phyloP scores from a whole-genome alignment of 2,329 filamentous ascomycete genomes.

The Microcyclosporella mali region DNA sequence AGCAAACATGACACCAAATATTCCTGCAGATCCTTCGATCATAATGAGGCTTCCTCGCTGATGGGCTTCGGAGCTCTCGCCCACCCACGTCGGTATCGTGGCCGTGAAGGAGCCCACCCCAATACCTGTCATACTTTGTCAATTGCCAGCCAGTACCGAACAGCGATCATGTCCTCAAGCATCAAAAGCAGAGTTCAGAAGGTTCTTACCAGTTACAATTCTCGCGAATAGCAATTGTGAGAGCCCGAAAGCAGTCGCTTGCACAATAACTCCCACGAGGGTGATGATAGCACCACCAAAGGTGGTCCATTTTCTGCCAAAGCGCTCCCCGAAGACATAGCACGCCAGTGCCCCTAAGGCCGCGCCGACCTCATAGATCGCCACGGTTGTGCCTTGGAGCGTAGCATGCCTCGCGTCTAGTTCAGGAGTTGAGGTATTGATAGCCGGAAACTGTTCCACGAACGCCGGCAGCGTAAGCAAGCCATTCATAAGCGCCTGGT shows the following conservation, averaged over 20 bases:
- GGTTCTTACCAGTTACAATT: constrained; percentile 36
- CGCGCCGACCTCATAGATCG: constrained; percentile 26
- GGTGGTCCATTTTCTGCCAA: constrained; percentile 39
- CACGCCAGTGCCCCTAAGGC: constrained; percentile 29
- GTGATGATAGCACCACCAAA: constrained; percentile 36
- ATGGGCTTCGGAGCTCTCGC: constrained; percentile 18
- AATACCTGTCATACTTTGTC: constrained; percentile 31
- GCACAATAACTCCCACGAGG: constrained; percentile 37
- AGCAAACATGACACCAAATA: constrained; percentile 22
- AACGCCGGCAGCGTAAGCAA: constrained; percentile 38
- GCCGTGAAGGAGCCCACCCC: constrained; percentile 36
- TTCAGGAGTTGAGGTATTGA: constrained; percentile 25
- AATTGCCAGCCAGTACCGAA: neutral
- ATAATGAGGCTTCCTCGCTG: constrained; percentile 18
- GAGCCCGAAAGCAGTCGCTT: constrained; percentile 31
- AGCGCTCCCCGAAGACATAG: constrained; percentile 38
- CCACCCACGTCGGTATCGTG: constrained; percentile 19
- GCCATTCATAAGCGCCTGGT: constrained; percentile 39
- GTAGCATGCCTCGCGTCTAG: constrained; percentile 16
- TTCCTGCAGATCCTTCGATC: constrained; percentile 18
- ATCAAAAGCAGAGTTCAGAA: no score
- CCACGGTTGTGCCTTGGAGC: constrained; percentile 32
- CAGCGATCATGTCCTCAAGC: no score
- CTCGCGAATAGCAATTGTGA: constrained; percentile 49
- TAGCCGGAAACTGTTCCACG: constrained; percentile 35